Base-by-base conservation (phyloP, 768 basidiomycete species). In the Ramaria rubella region DNA sequence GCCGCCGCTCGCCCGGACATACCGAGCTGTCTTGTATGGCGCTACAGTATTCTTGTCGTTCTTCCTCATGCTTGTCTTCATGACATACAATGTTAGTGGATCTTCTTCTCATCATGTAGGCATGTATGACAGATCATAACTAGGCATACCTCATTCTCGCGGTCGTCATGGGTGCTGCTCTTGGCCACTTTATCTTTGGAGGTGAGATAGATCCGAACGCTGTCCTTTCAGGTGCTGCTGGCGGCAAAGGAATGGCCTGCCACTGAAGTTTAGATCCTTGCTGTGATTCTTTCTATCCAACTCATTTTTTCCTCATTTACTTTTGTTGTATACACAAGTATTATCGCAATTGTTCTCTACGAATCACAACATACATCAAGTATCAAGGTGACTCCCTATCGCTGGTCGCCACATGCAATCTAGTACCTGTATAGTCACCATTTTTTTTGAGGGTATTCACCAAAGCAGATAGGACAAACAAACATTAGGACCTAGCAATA, bases 41-140 rank as follows among this genome's bases (percentile, higher is more conserved):
- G 69, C 76, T 4, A 81, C 81, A 2, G 82, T 92, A 21, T 85
- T 86, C 68, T 69, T 92, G 58, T 89, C 89, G 33, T 89, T 87
- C 76, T 90, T 91, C 80, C 81, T 92, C 67, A 96, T 96, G 93
- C 75, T 96, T 57, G 84, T 95, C 38, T 94, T 92, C 71, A 95
- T 96, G 93, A 95, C 93, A 4, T 96, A 94, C 73, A 96, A 96
- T 62, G 90, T 92, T 58, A 23, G 30, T 19, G 1, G 19, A 38
- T 26, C 38, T 33, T 56, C 34, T 21, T 52, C 21, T 48, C 17
- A 27, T 38, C 6, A 48, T 12, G 24, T 27, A 26, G 27, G 8
- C 17, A 6, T 51, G n/a, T n/a, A n/a, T 50, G 17, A 19, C 33
- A 43, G 7, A 21, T 49, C 27, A 11, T 17, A 30, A 45, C 1